phyloP scores from a whole-genome alignment of 2,329 filamentous ascomycete genomes.

The Davidsoniella neocaledoniae region DNA sequence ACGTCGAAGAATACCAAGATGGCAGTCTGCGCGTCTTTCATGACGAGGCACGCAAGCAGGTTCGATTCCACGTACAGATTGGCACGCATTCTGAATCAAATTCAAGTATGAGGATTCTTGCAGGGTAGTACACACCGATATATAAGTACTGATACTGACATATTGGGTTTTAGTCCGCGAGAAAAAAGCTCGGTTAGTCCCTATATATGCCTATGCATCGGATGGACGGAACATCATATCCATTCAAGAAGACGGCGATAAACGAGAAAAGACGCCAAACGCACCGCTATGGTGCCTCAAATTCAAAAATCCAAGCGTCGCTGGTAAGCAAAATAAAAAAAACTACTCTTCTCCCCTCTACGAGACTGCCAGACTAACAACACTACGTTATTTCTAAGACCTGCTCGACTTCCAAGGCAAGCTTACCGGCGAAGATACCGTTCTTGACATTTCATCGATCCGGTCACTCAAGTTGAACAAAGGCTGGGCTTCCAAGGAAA shows the following conservation, averaged over 20 bases:
- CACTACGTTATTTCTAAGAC: not conserved
- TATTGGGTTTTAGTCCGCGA: not conserved
- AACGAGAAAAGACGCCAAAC: not conserved
- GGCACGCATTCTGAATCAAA: not conserved
- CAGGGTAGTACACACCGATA: not conserved
- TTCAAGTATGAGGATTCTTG: not conserved
- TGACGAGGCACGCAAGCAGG: not conserved
- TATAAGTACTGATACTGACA: not conserved
- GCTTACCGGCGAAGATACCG: slow-evolving; percentile 4
- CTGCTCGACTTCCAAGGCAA: slow-evolving; percentile 4
- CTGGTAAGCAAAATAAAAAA: not conserved
- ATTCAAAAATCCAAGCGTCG: not conserved
- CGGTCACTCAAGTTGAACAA: not conserved
- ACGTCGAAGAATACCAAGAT: not conserved
- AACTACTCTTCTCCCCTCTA: not conserved
- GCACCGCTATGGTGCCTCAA: slow-evolving; percentile 1
- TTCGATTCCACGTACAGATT: not conserved
- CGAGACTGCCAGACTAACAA: too few relatives aligned
- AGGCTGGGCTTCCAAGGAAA: not conserved
- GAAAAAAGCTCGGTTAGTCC: not conserved
- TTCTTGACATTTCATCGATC: slow-evolving; percentile 5
- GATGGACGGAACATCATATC: slow-evolving; percentile 1
- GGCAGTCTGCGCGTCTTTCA: slow-evolving; percentile 1
- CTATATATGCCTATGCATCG: slow-evolving; percentile 6
- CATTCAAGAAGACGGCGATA: not conserved